Percentiles rank a stretch among this genome's conserved stretches.
Conservation (phyloP, 495 filamentous ascomycete species). For the Sabuloglossum arenarium region DNA sequence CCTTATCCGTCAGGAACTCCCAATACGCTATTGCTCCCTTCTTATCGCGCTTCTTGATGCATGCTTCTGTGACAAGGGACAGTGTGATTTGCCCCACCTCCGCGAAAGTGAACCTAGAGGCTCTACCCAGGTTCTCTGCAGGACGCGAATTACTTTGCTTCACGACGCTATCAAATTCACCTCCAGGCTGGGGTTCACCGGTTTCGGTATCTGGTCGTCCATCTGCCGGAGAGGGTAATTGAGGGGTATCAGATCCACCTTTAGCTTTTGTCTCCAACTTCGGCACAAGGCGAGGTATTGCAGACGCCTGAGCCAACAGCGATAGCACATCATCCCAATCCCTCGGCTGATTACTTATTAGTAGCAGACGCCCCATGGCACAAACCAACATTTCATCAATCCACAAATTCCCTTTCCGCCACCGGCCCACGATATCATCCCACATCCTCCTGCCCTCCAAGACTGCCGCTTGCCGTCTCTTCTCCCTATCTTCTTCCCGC, state of each 20-base stretch:
- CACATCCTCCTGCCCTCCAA: constrained; percentile 49
- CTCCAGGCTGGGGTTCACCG: not conserved
- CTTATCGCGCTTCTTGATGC: constrained; percentile 27
- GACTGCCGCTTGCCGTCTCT: constrained; percentile 16
- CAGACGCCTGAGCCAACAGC: constrained; percentile 58
- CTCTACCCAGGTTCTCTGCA: not conserved
- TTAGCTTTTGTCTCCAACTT: constrained; percentile 9
- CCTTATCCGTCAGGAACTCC: constrained; percentile 36
- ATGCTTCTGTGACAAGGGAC: constrained; percentile 42
- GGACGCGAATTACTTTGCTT: not conserved
- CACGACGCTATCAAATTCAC: not conserved
- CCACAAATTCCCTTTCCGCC: constrained; percentile 41
- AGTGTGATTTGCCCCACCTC: constrained; percentile 44
- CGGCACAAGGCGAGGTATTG: constrained; percentile 31
- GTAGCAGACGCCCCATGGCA: constrained; percentile 54
- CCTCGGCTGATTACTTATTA: constrained; percentile 31
- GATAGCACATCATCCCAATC: constrained; percentile 49
- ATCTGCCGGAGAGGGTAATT: not conserved
- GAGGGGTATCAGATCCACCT: not conserved
- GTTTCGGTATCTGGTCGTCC: not conserved
- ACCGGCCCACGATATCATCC: constrained; percentile 54
- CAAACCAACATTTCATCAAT: constrained; percentile 56
- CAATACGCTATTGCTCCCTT: constrained; percentile 44
- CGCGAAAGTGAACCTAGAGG: constrained; percentile 18
- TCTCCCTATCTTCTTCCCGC: constrained; percentile 9